These are phyloP conservation scores for Leishmania amazonensis DNA, from an alignment of 208 protist species.

Conservation along the genomic window DNA sequence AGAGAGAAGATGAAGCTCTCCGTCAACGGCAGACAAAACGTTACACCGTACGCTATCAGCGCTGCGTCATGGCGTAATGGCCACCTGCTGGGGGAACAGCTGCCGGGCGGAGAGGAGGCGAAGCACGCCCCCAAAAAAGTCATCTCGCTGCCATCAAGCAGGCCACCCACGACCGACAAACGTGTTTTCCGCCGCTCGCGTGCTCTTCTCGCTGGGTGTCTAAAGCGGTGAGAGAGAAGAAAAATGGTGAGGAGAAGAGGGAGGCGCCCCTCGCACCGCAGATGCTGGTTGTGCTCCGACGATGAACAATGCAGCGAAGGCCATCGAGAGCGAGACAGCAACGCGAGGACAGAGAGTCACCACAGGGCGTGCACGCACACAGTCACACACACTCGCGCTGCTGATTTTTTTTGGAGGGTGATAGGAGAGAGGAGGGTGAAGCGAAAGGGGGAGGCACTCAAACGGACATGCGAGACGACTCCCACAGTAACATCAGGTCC, in stretches of 20 bases:
- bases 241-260: not conserved
- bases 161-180: not conserved
- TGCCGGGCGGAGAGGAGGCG: not conserved
- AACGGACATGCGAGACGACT: conserved; percentile 15
- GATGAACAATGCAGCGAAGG: not conserved
- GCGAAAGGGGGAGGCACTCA: not conserved
- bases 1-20: not conserved
- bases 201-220: not conserved
- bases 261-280: not conserved
- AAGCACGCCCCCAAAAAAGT: not conserved
- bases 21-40: not conserved
- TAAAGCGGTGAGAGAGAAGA: not conserved
- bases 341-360: not conserved
- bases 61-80: not conserved
- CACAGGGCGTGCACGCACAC: not conserved
- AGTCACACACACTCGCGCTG: not conserved
- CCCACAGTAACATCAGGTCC: conserved; percentile 32
- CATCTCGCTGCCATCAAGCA: not conserved
- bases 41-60: not conserved
- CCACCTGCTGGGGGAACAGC: not conserved
- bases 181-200: not conserved
- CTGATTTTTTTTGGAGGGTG: not conserved
- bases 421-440: not conserved
- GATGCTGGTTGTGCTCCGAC: not conserved
- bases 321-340: not conserved